Conservation (phyloP, 306 rosid genomes). For the Mimosa bimucronata region DNA sequence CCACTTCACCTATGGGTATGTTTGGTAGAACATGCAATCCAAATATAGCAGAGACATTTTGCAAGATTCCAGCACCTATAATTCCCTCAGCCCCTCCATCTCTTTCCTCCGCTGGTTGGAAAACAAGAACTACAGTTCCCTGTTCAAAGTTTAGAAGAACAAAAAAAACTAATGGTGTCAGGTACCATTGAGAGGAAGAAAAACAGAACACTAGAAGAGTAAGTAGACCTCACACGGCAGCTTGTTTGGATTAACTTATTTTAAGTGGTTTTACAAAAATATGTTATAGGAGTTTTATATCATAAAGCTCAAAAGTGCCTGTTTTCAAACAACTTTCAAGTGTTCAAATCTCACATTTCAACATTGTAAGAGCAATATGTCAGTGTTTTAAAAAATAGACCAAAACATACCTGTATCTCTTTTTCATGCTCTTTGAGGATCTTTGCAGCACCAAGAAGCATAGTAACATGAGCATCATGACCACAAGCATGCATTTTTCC, state of each 20-base stretch:
- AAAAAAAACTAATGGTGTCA: conserved; percentile 17
- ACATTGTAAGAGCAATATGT: too few relatives aligned
- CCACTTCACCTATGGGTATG: conserved; percentile 64
- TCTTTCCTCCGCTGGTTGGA: conserved; percentile 98
- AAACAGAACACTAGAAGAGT: not conserved
- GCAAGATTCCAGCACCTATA: conserved; percentile 60
- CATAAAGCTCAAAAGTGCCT: too few relatives aligned
- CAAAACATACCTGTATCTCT: conserved; percentile 58
- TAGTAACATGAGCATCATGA: conserved; percentile 90
- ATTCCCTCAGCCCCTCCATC: conserved; percentile 78
- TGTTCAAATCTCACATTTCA: too few relatives aligned
- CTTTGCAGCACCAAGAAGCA: conserved; percentile 93
- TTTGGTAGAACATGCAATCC: conserved; percentile 63
- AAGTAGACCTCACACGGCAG: not conserved
- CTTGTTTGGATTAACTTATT: too few relatives aligned
- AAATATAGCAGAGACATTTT: conserved; percentile 78
- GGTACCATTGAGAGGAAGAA: conserved; percentile 9
- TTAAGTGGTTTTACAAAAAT: not conserved
- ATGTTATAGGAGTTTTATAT: too few relatives aligned
- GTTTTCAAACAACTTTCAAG: too few relatives aligned
- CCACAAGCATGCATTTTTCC: conserved; percentile 98
- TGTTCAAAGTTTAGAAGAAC: conserved; percentile 35
- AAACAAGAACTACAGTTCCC: conserved; percentile 91
- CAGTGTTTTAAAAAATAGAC: too few relatives aligned
- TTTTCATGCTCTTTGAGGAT: conserved; percentile 79